Conservation (phyloP, 441 rosid genomes). For the Arabidopsis lyrata region DNA sequence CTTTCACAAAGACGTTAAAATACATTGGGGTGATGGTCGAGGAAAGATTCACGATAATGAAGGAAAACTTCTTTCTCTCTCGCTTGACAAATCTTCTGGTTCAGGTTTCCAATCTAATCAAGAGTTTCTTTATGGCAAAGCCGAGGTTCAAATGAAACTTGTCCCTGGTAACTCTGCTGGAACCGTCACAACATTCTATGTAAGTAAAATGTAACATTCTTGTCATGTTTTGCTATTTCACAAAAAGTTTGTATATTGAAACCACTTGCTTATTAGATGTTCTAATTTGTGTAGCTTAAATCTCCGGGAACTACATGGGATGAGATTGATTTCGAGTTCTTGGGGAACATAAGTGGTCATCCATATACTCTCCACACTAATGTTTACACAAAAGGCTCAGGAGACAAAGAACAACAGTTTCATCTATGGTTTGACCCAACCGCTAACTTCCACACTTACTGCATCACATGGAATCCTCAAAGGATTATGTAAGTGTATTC, state of each 20-base stretch:
- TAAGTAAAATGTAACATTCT: conserved; percentile 25
- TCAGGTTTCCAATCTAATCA: conserved; percentile 56
- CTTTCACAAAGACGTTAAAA: conserved; percentile 49
- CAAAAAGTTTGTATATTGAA: background rate
- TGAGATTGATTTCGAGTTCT: conserved; percentile 69
- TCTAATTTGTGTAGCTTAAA: conserved; percentile 47
- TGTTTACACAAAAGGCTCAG: conserved; percentile 64
- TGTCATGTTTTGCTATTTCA: background rate
- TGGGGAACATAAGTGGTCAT: conserved; percentile 67
- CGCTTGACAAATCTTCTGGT: conserved; percentile 57
- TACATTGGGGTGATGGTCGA: conserved; percentile 58
- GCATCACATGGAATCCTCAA: conserved; percentile 69
- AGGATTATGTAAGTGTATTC: conserved; percentile 62
- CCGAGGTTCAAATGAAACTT: conserved; percentile 58
- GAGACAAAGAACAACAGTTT: conserved; percentile 73
- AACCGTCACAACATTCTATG: conserved; percentile 62
- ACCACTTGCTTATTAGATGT: background rate
- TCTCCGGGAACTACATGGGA: conserved; percentile 58
- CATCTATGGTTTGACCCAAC: conserved; percentile 81
- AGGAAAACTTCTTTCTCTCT: conserved; percentile 49
- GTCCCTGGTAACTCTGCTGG: conserved; percentile 65
- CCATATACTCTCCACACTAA: conserved; percentile 76
- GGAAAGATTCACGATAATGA: conserved; percentile 46
- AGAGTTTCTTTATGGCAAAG: conserved; percentile 53
- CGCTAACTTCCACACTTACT: conserved; percentile 63